phyloP scores from a whole-genome alignment of 2,329 filamentous ascomycete genomes.

The Colletotrichum cordylinicola region DNA sequence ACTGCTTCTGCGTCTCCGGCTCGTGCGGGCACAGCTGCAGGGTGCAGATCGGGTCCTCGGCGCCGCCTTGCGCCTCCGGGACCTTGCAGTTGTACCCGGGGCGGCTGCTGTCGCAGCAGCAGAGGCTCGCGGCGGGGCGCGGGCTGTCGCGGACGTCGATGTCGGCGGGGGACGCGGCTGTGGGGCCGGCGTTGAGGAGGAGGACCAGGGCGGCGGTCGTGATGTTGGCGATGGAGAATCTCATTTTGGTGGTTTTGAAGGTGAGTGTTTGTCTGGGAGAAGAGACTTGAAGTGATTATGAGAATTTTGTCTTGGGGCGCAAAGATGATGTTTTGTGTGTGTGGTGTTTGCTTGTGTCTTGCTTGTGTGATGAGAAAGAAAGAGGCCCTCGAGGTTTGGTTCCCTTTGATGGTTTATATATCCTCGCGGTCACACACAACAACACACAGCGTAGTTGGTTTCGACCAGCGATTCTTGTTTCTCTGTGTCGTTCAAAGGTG shows the following conservation, averaged over 20 bases:
- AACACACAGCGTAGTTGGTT: neutral
- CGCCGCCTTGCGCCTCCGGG: neutral
- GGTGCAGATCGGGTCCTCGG: slow-evolving; percentile 10
- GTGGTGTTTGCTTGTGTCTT: neutral
- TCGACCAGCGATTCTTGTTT: neutral
- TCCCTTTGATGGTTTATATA: neutral
- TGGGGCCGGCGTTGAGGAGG: slow-evolving; percentile 10
- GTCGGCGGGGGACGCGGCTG: slow-evolving; percentile 24
- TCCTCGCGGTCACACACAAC: neutral
- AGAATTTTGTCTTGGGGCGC: neutral
- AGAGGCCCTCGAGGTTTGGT: neutral
- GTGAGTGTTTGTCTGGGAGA: neutral
- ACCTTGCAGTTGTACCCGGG: slow-evolving; percentile 21
- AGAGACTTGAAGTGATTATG: neutral
- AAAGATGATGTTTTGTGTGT: neutral
- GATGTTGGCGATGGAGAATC: slow-evolving; percentile 19
- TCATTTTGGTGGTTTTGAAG: slow-evolving; percentile 8
- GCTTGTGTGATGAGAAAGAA: neutral
- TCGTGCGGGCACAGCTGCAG: slow-evolving; percentile 25
- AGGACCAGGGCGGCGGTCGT: slow-evolving; percentile 23
- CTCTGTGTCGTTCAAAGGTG: neutral
- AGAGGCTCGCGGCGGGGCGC: slow-evolving; percentile 21
- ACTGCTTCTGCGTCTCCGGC: slow-evolving; percentile 18
- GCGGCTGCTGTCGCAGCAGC: slow-evolving; percentile 27
- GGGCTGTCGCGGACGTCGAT: slow-evolving; percentile 12